phyloP scores from a whole-genome alignment of 331 rosid species.

The Pyracantha coccinea region DNA sequence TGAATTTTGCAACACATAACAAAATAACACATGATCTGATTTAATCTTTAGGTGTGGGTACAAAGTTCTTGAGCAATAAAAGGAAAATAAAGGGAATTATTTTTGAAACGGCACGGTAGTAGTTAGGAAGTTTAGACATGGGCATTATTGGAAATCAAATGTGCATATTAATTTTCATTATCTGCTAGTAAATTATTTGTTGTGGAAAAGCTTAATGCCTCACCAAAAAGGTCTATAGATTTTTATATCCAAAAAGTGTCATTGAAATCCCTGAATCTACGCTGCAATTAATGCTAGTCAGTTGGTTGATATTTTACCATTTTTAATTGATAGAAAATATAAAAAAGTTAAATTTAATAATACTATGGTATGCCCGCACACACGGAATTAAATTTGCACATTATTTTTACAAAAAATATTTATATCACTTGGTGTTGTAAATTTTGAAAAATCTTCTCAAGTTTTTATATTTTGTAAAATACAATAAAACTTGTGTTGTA shows the following conservation, averaged over 20 bases:
- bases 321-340: no score
- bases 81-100: neutral
- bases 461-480: no score
- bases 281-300: neutral
- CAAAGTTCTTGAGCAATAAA: neutral
- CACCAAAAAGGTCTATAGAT: neutral
- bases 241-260: neutral
- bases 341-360: no score
- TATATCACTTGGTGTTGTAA: no score
- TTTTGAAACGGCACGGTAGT: neutral
- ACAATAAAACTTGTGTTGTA: no score
- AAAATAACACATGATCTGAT: neutral
- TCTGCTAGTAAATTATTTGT: neutral
- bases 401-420: no score
- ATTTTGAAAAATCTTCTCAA: no score
- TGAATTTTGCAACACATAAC: neutral
- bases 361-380: no score
- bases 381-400: no score
- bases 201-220: neutral
- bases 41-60: neutral
- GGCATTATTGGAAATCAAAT: neutral
- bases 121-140: neutral
- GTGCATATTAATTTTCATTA: neutral
- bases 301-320: neutral
- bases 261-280: neutral